Evolutionary conservation across 139 green algal genomes (phyloP).

Genomic region (Mesostigma viride): DNA sequence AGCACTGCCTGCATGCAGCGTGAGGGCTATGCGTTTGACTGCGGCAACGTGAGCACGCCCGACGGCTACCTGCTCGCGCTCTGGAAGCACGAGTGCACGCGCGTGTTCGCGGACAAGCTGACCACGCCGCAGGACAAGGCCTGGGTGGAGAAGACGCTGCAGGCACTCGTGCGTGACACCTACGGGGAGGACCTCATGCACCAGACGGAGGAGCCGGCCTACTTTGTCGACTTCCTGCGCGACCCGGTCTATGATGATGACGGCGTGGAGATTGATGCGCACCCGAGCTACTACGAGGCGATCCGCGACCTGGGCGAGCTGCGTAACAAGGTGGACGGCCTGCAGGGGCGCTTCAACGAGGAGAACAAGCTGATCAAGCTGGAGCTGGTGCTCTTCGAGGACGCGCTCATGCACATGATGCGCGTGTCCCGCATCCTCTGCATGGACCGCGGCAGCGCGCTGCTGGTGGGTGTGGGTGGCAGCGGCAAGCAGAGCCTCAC

Average conservation of each 20-base stretch:
- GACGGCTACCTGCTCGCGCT: constrained; percentile 77
- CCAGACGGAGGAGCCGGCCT: constrained; percentile 67
- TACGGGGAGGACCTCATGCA: constrained; percentile 48
- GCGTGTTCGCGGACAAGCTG: constrained; percentile 87
- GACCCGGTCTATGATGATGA: constrained; percentile 69
- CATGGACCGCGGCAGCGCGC: constrained; percentile 70
- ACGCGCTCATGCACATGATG: constrained; percentile 80
- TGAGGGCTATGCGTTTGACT: constrained; percentile 40
- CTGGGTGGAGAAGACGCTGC: constrained; percentile 60
- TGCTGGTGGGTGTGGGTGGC: constrained; percentile 88
- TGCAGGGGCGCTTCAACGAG: constrained; percentile 72
- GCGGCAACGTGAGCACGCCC: constrained; percentile 51
- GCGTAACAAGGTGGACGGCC: constrained; percentile 45
- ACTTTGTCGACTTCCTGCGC: constrained; percentile 89
- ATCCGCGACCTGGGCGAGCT: constrained; percentile 61
- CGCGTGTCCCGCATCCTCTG: constrained; percentile 68
- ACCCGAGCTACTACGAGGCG: constrained; percentile 75
- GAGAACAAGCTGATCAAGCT: constrained; percentile 59
- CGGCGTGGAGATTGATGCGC: constrained; percentile 53
- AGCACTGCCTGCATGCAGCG: too few species aligned
- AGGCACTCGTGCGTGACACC: constrained; percentile 50
- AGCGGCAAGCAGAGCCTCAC: constrained; percentile 76
- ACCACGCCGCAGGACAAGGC: constrained; percentile 69
- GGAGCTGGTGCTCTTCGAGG: constrained; percentile 87
- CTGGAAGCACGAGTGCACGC: constrained; percentile 84